Evolutionary conservation across 23 red algal genomes (phyloP).

Genomic region (Gracilaria vermiculophylla): DNA sequence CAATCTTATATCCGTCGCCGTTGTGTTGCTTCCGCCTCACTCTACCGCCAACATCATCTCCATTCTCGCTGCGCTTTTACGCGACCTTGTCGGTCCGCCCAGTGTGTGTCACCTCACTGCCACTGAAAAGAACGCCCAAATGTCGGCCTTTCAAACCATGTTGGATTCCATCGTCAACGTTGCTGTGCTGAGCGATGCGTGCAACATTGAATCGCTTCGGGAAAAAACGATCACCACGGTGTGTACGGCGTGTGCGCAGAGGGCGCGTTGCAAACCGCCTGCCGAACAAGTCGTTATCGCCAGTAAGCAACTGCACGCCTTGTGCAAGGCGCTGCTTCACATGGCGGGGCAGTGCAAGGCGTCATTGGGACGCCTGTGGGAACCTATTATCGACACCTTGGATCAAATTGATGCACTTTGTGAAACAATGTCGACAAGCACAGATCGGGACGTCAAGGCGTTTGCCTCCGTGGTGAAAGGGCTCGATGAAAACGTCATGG

Average conservation of each 20-base stretch:
- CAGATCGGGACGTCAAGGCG: background rate
- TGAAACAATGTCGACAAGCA: background rate
- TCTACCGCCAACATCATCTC: background rate
- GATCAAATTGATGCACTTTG: slow-evolving; percentile 27
- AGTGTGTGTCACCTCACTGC: background rate
- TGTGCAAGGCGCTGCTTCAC: slow-evolving; percentile 32
- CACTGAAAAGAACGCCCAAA: background rate
- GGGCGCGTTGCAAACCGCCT: background rate
- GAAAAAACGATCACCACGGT: slow-evolving; percentile 16
- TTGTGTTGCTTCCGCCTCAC: background rate
- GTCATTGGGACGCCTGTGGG: slow-evolving; percentile 18
- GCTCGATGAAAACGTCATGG: background rate
- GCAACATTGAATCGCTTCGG: slow-evolving; percentile 10
- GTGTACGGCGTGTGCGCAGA: slow-evolving; percentile 2
- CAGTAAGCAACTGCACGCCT: background rate
- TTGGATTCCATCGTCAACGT: background rate
- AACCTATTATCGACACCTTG: slow-evolving; percentile 19
- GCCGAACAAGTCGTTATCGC: background rate
- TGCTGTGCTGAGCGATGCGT: slow-evolving; percentile 10
- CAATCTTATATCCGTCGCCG: background rate
- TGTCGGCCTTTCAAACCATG: background rate
- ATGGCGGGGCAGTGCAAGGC: slow-evolving; percentile 13
- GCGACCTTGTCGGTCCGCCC: background rate
- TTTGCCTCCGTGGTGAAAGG: background rate
- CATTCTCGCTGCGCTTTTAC: background rate